A percentile compares a stretch with the other conserved stretches of the same genome.
These are phyloP conservation scores for Pseudogymnoascus sp. DNA, from an alignment of 2,329 filamentous ascomycete genomes.

Conservation along the genomic window DNA sequence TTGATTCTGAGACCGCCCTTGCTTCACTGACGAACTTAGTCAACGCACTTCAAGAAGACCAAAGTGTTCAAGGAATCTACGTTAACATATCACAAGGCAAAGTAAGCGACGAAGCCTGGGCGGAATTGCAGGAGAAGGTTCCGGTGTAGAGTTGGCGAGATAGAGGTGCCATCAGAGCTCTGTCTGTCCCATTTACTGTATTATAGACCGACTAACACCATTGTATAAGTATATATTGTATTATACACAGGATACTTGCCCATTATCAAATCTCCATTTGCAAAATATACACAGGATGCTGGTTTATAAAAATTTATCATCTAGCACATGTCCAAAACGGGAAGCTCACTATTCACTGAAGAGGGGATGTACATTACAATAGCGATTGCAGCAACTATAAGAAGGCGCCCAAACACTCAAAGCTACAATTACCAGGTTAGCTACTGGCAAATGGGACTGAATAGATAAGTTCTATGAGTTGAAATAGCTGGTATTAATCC, in stretches of 20 bases:
- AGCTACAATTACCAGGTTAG: no score
- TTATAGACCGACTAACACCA: constrained; percentile 2
- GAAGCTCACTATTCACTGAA: background rate
- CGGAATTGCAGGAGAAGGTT: constrained; percentile 42
- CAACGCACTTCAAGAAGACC: constrained; percentile 53
- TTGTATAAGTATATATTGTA: background rate
- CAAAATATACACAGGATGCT: background rate
- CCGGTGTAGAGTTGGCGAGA: constrained; percentile 29
- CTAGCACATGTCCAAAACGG: background rate
- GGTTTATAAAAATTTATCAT: background rate
- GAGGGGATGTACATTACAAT: no score
- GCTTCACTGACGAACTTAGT: constrained; percentile 51
- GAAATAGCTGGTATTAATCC: no score
- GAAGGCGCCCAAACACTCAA: no score
- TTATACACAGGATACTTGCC: background rate
- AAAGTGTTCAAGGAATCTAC: constrained; percentile 71
- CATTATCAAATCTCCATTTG: background rate
- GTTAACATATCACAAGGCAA: constrained; percentile 53
- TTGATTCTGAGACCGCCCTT: constrained; percentile 49
- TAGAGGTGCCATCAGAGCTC: background rate
- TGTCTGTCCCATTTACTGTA: background rate
- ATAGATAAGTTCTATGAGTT: no score
- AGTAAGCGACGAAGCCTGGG: constrained; percentile 46
- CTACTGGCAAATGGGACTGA: no score
- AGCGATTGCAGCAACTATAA: no score